A percentile compares a stretch with the other conserved stretches of the same genome.
Conservation (phyloP, 768 basidiomycete species). For the Dentipellis sp. region DNA sequence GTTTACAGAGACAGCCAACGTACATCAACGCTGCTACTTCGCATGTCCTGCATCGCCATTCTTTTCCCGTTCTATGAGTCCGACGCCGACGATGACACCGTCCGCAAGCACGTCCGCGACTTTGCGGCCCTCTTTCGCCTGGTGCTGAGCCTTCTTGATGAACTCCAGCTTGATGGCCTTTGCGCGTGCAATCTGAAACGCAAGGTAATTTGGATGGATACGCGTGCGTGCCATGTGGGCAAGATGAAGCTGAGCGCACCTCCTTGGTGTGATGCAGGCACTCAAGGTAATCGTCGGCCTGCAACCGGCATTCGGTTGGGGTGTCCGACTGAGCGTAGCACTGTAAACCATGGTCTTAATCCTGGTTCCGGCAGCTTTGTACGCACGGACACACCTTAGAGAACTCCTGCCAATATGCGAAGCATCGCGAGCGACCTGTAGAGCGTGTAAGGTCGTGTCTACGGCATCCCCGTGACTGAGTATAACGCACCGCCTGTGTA, state of each 20-base stretch:
- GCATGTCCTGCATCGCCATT: neutral
- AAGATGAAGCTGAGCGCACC: constrained; percentile 34
- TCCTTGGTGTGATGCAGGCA: constrained; percentile 87
- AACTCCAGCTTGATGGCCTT: constrained; percentile 65
- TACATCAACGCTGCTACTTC: neutral
- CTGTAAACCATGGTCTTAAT: constrained; percentile 38
- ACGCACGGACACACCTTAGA: constrained; percentile 38
- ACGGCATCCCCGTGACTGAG: neutral
- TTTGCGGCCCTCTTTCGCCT: constrained; percentile 63
- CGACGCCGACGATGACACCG: constrained; percentile 67
- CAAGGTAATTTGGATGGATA: neutral
- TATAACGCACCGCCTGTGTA: constrained; percentile 44
- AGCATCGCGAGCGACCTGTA: constrained; percentile 77
- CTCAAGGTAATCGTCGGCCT: constrained; percentile 82
- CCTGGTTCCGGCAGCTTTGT: neutral
- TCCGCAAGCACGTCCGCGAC: constrained; percentile 62
- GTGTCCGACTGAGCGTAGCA: constrained; percentile 79
- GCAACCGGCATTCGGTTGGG: constrained; percentile 61
- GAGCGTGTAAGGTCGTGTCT: neutral
- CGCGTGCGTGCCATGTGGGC: neutral
- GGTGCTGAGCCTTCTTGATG: constrained; percentile 52
- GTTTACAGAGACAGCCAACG: too few relatives aligned
- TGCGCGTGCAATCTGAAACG: constrained; percentile 48
- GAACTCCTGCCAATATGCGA: constrained; percentile 89
- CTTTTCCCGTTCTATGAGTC: constrained; percentile 52